Evolutionary conservation across 768 basidiomycete species (phyloP), one percentile per base, ranked within the genome.

Genomic region (Mycena chlorophos): DNA sequence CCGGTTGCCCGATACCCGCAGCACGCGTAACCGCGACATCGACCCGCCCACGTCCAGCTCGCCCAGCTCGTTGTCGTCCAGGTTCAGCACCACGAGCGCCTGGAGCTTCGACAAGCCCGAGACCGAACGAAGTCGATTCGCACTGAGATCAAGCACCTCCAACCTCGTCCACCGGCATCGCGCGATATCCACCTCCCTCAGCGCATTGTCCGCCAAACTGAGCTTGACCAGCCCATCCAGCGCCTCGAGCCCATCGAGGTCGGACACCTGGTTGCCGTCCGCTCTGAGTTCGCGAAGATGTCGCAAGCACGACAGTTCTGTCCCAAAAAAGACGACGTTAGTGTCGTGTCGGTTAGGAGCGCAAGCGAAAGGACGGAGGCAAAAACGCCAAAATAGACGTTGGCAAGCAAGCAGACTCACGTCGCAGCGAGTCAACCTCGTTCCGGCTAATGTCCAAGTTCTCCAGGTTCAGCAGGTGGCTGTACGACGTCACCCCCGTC

Each of bases 391-490:
- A 17, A 17, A 16, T 42, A 14, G 6, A 14, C 13, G 40, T 8
- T 14, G 14, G 40, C 13, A 42, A 20, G 20, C 8, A 22, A 28
- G 34, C 20, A 23, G 29, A 86, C 91, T 73, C 71, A 96, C 92
- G 92, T 47, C 78, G 81, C 54, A 98, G 76, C 6, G 91, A 91
- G 57, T 96, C 93, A 50, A 98, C 79, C 60, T 91, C 82, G 70
- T 98, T 98, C 65, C 84, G 71, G 69, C 92, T 94, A 58, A 99
- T 85, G 73, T 99, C 94, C 66, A 99, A 80, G 65, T 82, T 84
- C 72, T 94, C 92, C 38, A 99, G 79, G 68, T 91, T 90, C 30
- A 79, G 75, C 65, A 99, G 77, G 71, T 98, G 94, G 68, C 81
- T 80, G 72, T 92, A 96, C 23, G 94, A 93, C 29, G 94, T 94